phyloP scores from a whole-genome alignment of 371 early-diverging fungal genomes.

The Lichtheimia ramosa region DNA sequence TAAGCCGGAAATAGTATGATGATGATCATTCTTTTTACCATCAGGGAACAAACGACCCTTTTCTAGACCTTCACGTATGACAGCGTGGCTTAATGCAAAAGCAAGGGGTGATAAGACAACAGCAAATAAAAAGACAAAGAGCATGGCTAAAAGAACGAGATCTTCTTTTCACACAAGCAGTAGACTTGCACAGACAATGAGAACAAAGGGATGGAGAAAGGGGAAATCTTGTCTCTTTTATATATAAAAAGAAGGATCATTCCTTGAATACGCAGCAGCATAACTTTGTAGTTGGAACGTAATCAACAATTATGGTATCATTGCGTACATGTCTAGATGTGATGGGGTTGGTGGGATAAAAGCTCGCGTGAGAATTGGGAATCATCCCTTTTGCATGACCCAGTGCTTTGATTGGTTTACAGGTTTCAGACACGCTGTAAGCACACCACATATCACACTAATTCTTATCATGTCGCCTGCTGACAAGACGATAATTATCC shows the following conservation, averaged over 20 bases:
- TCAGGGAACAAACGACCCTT: slow-evolving; percentile 16
- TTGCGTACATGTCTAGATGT: not conserved
- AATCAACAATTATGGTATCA: not conserved
- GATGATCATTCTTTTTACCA: slow-evolving; percentile 7
- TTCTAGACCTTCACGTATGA: slow-evolving; percentile 5
- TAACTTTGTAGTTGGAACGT: not conserved
- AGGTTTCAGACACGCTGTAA: no score
- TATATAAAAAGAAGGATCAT: not conserved
- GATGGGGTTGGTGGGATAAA: not conserved
- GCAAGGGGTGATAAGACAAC: not conserved
- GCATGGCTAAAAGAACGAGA: not conserved
- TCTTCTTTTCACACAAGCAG: not conserved
- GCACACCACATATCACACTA: no score
- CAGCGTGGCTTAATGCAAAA: not conserved
- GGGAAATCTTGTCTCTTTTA: not conserved
- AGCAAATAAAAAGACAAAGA: not conserved
- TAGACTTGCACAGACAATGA: not conserved
- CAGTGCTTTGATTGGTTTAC: no score
- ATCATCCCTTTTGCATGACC: no score
- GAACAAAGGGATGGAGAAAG: not conserved
- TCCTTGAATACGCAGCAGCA: not conserved
- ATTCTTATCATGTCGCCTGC: no score
- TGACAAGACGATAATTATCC: no score
- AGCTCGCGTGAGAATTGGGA: not conserved
- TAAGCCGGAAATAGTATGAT: not conserved